phyloP scores from a whole-genome alignment of 73 alveolate genomes.

The Urostyla sp. region DNA sequence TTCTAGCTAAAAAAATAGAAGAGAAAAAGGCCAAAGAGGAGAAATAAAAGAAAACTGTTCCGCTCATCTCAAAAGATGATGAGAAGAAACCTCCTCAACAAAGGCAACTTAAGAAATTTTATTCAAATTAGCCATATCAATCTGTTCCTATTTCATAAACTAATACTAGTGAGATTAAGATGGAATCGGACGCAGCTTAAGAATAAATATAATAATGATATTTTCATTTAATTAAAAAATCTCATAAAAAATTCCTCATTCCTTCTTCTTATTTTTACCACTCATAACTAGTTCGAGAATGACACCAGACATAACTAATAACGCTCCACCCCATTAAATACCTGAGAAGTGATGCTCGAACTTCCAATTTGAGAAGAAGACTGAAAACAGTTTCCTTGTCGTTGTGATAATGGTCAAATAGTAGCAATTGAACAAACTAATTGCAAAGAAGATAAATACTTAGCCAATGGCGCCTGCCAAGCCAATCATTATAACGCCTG shows the following conservation, averaged over 20 bases:
- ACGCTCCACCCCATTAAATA: conserved; percentile 63
- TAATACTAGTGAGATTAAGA: too few relatives aligned
- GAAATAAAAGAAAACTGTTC: background rate
- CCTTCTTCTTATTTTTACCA: conserved; percentile 8
- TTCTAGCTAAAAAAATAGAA: background rate
- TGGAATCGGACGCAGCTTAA: too few relatives aligned
- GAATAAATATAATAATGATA: too few relatives aligned
- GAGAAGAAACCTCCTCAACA: background rate
- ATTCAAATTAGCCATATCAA: too few relatives aligned
- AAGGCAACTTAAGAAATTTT: background rate
- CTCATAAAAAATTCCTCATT: too few relatives aligned
- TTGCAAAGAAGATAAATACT: conserved; percentile 60
- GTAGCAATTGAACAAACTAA: conserved; percentile 64
- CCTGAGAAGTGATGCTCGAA: conserved; percentile 56
- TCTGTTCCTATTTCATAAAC: too few relatives aligned
- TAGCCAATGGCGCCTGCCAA: conserved; percentile 69
- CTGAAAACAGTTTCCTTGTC: conserved; percentile 71
- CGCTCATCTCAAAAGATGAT: background rate
- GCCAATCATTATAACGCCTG: conserved; percentile 54
- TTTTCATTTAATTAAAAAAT: too few relatives aligned
- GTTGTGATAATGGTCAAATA: conserved; percentile 65
- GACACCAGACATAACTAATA: conserved; percentile 51
- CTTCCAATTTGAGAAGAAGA: conserved; percentile 52
- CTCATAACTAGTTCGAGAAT: conserved; percentile 32
- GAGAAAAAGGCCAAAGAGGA: background rate